Percentiles rank a stretch among this genome's conserved stretches.
Evolutionary conservation across 176 grass and related monocot genomes (phyloP).

Genomic region (Oryza meyeriana): DNA sequence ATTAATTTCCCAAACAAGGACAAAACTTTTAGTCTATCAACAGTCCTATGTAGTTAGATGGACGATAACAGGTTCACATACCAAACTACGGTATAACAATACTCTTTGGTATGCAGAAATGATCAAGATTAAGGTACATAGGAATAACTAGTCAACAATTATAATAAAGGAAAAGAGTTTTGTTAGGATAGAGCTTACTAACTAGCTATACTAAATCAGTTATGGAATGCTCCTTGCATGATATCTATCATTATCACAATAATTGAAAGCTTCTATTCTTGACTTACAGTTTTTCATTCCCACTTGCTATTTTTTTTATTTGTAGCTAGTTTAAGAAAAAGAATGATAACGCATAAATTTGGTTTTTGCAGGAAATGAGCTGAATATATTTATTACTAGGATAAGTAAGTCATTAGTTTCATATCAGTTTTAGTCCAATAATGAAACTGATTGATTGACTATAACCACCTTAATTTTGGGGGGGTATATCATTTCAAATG

Average conservation of each 20-base stretch:
- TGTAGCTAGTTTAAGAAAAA: slow-evolving; percentile 4
- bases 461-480: too few relatives aligned
- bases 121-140: background rate
- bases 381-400: background rate
- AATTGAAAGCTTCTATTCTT: background rate
- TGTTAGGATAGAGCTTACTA: background rate
- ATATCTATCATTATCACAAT: background rate
- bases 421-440: background rate
- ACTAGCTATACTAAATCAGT: background rate
- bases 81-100: background rate
- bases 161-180: background rate
- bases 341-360: background rate
- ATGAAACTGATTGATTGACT: background rate
- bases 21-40: background rate
- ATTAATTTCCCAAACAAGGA: background rate
- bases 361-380: background rate
- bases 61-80: background rate
- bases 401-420: background rate
- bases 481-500: background rate
- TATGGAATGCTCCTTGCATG: background rate
- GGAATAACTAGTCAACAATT: background rate
- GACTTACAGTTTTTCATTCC: background rate
- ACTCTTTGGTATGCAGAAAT: background rate
- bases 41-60: background rate
- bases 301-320: background rate